Conservation (phyloP, 2,329 filamentous ascomycete genomes). For the Xylaria sp. region DNA sequence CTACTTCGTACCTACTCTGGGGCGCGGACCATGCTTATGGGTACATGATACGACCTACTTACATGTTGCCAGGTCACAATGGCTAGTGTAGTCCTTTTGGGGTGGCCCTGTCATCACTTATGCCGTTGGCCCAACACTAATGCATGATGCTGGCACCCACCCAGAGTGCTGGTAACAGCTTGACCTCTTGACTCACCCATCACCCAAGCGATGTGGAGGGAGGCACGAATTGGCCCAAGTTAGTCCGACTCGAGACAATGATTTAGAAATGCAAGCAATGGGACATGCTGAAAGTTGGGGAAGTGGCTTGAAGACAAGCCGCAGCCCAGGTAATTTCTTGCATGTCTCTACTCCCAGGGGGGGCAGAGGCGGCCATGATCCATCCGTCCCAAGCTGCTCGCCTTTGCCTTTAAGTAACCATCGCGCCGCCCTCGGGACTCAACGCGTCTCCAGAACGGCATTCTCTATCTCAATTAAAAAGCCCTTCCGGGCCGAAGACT, state of each 20-base stretch:
- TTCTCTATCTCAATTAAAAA: constrained; percentile 26
- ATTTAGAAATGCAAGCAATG: constrained; percentile 21
- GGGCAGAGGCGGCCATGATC: too few species aligned
- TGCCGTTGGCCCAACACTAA: constrained; percentile 23
- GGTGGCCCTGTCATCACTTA: constrained; percentile 7
- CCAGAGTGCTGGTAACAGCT: constrained; percentile 20
- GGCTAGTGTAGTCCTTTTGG: background rate
- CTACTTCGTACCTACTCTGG: constrained; percentile 2
- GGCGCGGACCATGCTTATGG: constrained; percentile 8
- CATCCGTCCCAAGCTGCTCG: background rate
- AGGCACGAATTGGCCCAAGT: constrained; percentile 13
- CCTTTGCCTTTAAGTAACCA: background rate
- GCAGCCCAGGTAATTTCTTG: constrained; percentile 4
- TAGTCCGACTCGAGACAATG: constrained; percentile 18
- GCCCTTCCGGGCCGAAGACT: constrained; percentile 27
- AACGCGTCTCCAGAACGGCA: constrained; percentile 22
- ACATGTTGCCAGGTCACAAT: background rate
- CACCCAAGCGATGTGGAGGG: constrained; percentile 19
- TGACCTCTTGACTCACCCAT: constrained; percentile 20
- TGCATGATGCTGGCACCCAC: constrained; percentile 8
- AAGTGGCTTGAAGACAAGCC: constrained; percentile 29
- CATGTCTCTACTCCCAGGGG: background rate
- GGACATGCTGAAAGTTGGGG: constrained; percentile 21
- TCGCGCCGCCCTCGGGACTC: constrained; percentile 10
- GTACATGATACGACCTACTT: background rate